These are phyloP conservation scores for Cladosporium sp. DNA, from an alignment of 2,329 filamentous ascomycete species.

Conservation along the genomic window DNA sequence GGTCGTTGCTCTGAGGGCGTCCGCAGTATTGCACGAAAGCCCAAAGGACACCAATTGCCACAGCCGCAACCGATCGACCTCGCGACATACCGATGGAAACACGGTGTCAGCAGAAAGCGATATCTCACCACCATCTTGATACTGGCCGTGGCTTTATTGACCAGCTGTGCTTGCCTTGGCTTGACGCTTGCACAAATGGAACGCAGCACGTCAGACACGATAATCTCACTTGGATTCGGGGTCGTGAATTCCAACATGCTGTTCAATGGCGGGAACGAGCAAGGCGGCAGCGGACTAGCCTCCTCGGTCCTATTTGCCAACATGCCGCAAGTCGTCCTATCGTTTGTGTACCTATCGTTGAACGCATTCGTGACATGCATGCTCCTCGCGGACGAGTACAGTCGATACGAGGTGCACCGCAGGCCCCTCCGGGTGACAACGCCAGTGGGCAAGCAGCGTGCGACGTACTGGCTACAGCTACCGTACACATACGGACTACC, in stretches of 20 bases:
- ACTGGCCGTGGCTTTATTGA: too few species aligned
- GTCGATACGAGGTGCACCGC: slow-evolving; percentile 36
- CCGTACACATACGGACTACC: slow-evolving; percentile 44
- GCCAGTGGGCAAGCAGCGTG: slow-evolving; percentile 41
- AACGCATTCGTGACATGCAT: slow-evolving; percentile 52
- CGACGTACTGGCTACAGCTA: slow-evolving; percentile 45
- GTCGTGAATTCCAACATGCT: background rate
- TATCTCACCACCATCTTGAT: background rate
- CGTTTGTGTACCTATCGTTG: slow-evolving; percentile 49
- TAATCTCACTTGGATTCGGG: background rate
- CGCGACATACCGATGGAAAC: background rate
- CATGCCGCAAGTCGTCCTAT: slow-evolving; percentile 50
- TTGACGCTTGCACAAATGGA: too few species aligned
- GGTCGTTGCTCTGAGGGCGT: too few species aligned
- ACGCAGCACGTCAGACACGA: too few species aligned
- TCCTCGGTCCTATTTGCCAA: slow-evolving; percentile 47
- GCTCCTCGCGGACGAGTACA: slow-evolving; percentile 52
- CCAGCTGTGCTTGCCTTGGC: too few species aligned
- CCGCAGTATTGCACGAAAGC: too few species aligned
- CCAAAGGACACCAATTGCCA: too few species aligned
- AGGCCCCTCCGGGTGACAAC: slow-evolving; percentile 45
- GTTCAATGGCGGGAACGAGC: background rate
- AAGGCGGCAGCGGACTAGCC: background rate
- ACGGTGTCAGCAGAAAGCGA: background rate
- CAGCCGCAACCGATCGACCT: background rate